These are phyloP conservation scores for Xylaria polymorpha DNA, from an alignment of 2,329 filamentous ascomycete species.

Conservation along the genomic window DNA sequence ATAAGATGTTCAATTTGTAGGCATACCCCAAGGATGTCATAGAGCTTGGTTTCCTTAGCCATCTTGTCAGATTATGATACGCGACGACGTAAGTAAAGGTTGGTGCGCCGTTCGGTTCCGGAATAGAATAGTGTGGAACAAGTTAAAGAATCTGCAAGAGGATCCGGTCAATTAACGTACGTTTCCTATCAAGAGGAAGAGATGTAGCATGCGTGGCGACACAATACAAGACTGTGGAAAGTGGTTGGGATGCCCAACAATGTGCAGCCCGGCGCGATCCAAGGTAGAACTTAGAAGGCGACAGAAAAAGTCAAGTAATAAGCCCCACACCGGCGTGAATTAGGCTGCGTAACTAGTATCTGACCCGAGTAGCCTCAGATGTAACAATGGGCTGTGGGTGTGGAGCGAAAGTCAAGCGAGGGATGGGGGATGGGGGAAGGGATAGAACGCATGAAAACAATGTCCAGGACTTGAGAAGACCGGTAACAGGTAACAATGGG, in stretches of 20 bases:
- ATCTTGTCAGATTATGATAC: slow-evolving; percentile 60
- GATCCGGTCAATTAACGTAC: slow-evolving; percentile 10
- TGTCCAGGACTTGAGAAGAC: not conserved
- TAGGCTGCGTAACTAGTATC: slow-evolving; percentile 34
- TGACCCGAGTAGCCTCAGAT: not conserved
- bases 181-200: not conserved
- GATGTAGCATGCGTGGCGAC: slow-evolving; percentile 8
- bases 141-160: slow-evolving; percentile 9
- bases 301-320: slow-evolving; percentile 40
- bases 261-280: slow-evolving; percentile 17
- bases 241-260: slow-evolving; percentile 22
- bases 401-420: not conserved
- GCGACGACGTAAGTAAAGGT: not conserved
- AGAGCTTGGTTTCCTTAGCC: slow-evolving; percentile 83
- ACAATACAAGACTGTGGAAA: slow-evolving; percentile 16
- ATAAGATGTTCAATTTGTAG: not conserved
- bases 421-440: slow-evolving; percentile 5
- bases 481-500: not conserved
- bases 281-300: slow-evolving; percentile 31
- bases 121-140: not conserved
- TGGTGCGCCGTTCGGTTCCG: slow-evolving; percentile 4
- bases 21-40: slow-evolving; percentile 81
- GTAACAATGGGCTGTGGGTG: slow-evolving; percentile 11
- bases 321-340: slow-evolving; percentile 45
- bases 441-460: not conserved